Evolutionary conservation across 371 early-diverging fungal genomes (phyloP).

Genomic region (Actinomortierella ambigua): DNA sequence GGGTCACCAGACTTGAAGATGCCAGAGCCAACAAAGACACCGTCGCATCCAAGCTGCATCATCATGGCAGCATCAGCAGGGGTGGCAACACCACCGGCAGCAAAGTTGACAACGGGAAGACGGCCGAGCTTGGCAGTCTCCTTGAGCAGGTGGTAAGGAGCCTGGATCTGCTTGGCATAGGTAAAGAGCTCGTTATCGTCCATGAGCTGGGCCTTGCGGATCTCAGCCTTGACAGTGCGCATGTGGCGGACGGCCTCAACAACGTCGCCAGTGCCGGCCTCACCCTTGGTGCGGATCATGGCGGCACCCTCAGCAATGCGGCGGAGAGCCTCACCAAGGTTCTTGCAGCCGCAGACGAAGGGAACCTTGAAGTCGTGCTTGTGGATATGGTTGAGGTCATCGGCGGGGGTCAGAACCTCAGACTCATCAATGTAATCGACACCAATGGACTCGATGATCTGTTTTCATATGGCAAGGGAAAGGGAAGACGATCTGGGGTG

Average conservation of each 20-base stretch:
- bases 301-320: slow-evolving; percentile 97
- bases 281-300: slow-evolving; percentile 98
- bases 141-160: slow-evolving; percentile 87
- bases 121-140: slow-evolving; percentile 90
- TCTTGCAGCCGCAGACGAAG: slow-evolving; percentile 95
- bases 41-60: slow-evolving; percentile 98
- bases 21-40: slow-evolving; percentile 91
- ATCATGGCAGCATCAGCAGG: slow-evolving; percentile 97
- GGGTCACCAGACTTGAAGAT: slow-evolving; percentile 96
- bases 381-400: slow-evolving; percentile 91
- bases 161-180: slow-evolving; percentile 94
- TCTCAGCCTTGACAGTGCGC: slow-evolving; percentile 84
- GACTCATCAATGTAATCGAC: slow-evolving; percentile 97
- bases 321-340: slow-evolving; percentile 96
- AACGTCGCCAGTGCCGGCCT: slow-evolving; percentile 97
- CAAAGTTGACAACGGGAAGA: slow-evolving; percentile 97
- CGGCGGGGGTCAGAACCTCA: slow-evolving; percentile 96
- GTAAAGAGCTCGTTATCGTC: slow-evolving; percentile 75
- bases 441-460: slow-evolving; percentile 90
- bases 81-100: slow-evolving; percentile 96
- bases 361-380: slow-evolving; percentile 93
- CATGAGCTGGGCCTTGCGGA: slow-evolving; percentile 78
- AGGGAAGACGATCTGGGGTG: not conserved
- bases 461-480: slow-evolving; percentile 18
- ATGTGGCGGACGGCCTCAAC: slow-evolving; percentile 96